A percentile compares a stretch with the other conserved stretches of the same genome.
These are phyloP conservation scores for Westerdykella ornata DNA, from an alignment of 2,329 filamentous ascomycete genomes.

Conservation along the genomic window DNA sequence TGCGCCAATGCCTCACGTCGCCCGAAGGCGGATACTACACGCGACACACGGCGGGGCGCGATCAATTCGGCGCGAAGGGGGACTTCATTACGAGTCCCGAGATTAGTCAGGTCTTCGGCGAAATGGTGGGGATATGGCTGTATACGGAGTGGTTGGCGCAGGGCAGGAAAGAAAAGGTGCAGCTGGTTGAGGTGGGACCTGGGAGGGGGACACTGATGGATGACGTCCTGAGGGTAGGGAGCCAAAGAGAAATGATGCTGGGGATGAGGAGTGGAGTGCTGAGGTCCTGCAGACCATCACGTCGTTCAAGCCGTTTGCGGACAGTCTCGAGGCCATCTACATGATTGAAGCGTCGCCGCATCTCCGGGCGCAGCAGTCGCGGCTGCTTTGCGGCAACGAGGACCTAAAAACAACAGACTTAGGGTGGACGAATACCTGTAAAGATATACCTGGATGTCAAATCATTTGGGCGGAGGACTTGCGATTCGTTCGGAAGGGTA, in stretches of 20 bases:
- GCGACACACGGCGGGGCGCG: conserved; percentile 58
- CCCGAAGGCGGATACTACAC: conserved; percentile 93
- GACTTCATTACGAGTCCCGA: conserved; percentile 97
- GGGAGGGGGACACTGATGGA: conserved; percentile 95
- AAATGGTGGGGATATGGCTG: conserved; percentile 90
- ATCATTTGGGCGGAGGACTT: conserved; percentile 89
- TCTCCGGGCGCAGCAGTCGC: conserved; percentile 69
- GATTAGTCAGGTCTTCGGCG: conserved; percentile 94
- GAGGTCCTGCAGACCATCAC: conserved; percentile 60
- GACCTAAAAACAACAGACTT: conserved; percentile 63
- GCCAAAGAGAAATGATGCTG: not conserved
- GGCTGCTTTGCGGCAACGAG: conserved; percentile 70
- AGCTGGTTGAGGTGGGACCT: conserved; percentile 90
- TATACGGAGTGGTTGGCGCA: conserved; percentile 96
- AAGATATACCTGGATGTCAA: conserved; percentile 61
- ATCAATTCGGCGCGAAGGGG: conserved; percentile 87
- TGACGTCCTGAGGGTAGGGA: conserved; percentile 76
- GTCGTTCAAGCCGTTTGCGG: conserved; percentile 71
- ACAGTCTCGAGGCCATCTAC: conserved; percentile 78
- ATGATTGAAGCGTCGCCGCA: conserved; percentile 88
- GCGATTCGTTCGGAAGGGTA: conserved; percentile 68
- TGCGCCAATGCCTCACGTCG: conserved; percentile 96
- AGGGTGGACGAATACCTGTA: conserved; percentile 68
- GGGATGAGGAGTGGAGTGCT: conserved; percentile 6
- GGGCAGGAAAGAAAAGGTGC: conserved; percentile 65